These are phyloP conservation scores for Ulvella scutata DNA, from an alignment of 139 green algal genomes.

Conservation along the genomic window DNA sequence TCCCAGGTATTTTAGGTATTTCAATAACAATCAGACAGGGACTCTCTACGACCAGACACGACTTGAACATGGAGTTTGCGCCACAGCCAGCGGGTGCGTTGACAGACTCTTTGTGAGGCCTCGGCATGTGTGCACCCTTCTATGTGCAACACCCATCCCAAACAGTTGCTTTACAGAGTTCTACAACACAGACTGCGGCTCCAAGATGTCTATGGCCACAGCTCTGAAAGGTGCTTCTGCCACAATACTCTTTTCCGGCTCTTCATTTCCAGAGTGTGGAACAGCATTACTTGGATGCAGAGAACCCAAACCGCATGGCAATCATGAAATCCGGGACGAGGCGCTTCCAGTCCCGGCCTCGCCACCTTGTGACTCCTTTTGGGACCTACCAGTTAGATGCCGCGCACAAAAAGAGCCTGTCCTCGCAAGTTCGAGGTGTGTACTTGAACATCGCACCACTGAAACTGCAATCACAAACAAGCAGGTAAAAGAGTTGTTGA, in stretches of 20 bases:
- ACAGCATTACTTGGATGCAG: background rate
- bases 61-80: no score
- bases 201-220: background rate
- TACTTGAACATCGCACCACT: background rate
- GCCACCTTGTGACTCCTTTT: background rate
- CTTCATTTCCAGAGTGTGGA: background rate
- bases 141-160: no score
- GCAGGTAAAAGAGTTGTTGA: no score
- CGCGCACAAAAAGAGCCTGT: background rate
- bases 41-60: no score
- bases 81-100: no score
- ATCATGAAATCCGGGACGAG: background rate
- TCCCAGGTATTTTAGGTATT: no score
- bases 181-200: background rate
- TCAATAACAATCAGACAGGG: no score
- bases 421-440: background rate
- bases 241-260: background rate
- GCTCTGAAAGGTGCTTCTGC: background rate
- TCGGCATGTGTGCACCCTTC: no score
- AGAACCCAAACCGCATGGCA: background rate
- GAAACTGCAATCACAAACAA: background rate
- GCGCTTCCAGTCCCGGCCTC: background rate
- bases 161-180: background rate
- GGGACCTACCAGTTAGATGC: background rate
- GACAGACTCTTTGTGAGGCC: no score